A percentile compares a stretch with the other conserved stretches of the same genome.
Conservation (phyloP, 495 filamentous ascomycete species). For the Lasiosphaeria ovina region DNA sequence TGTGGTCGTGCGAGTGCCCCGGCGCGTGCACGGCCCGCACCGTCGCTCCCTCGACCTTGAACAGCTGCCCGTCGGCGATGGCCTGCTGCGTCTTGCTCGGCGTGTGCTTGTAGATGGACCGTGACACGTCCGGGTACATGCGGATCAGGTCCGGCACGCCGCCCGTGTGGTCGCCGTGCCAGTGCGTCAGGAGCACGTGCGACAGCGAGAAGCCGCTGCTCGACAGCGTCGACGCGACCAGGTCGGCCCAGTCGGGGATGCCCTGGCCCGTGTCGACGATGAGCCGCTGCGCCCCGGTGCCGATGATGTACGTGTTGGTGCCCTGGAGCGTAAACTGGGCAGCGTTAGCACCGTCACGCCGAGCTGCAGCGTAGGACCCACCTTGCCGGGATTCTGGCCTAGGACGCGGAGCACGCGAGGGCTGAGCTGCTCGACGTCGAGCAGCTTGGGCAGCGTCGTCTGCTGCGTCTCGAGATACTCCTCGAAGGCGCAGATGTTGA, state of each 20-base stretch:
- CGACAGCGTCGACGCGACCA: slow-evolving; percentile 55
- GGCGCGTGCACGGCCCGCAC: slow-evolving; percentile 67
- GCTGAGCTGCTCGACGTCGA: slow-evolving; percentile 41
- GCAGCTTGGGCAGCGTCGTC: slow-evolving; percentile 32
- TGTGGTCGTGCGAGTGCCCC: slow-evolving; percentile 78
- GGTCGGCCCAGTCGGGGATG: slow-evolving; percentile 47
- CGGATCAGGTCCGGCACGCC: slow-evolving; percentile 60
- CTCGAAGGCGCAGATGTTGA: slow-evolving; percentile 46
- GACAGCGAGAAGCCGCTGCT: slow-evolving; percentile 58
- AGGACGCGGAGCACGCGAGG: slow-evolving; percentile 41
- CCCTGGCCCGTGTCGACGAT: slow-evolving; percentile 72
- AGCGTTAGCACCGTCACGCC: background rate
- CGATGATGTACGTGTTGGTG: slow-evolving; percentile 75
- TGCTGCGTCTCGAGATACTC: slow-evolving; percentile 41
- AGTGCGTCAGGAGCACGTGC: slow-evolving; percentile 66
- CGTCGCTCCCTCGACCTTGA: slow-evolving; percentile 67
- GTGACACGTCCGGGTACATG: slow-evolving; percentile 52
- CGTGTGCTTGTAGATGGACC: slow-evolving; percentile 44
- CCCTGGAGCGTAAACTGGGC: slow-evolving; percentile 40
- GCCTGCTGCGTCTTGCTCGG: slow-evolving; percentile 46
- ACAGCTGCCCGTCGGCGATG: slow-evolving; percentile 65
- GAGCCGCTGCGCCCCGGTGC: slow-evolving; percentile 57
- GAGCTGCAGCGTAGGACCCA: background rate
- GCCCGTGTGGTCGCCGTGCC: slow-evolving; percentile 75
- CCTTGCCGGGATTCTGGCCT: slow-evolving; percentile 33